Conservation (phyloP, 2,329 filamentous ascomycete species). For the Berkeleyomyces rouxiae region DNA sequence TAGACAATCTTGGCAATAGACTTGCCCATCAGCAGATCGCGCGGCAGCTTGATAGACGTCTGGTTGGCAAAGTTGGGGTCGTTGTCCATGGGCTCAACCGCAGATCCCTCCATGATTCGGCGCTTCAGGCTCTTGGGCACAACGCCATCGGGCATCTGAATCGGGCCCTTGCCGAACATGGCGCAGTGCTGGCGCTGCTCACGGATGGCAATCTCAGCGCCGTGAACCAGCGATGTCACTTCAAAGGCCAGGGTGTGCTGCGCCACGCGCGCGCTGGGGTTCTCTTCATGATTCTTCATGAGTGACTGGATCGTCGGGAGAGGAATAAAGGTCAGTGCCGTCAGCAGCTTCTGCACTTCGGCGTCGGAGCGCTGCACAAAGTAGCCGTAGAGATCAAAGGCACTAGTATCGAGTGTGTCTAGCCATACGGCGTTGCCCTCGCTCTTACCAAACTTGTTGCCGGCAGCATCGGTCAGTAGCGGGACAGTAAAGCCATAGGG, state of each 20-base stretch:
- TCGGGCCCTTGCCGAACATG: constrained; percentile 27
- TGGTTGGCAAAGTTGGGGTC: constrained; percentile 31
- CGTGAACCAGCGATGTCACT: constrained; percentile 66
- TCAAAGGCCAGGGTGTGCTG: constrained; percentile 75
- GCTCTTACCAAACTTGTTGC: constrained; percentile 87
- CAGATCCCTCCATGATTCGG: constrained; percentile 9
- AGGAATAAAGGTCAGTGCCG: constrained; percentile 80
- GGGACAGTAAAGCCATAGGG: constrained; percentile 84
- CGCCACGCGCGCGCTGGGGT: constrained; percentile 57
- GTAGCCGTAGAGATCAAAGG: constrained; percentile 82
- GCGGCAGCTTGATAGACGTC: constrained; percentile 42
- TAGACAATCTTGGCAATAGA: constrained; percentile 43
- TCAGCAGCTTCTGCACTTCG: constrained; percentile 67
- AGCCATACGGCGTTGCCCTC: constrained; percentile 92
- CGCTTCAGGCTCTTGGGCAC: constrained; percentile 8
- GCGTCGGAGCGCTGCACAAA: constrained; percentile 70
- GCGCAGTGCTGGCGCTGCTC: constrained; percentile 40
- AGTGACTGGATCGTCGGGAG: constrained; percentile 46
- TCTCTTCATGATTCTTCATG: constrained; percentile 49
- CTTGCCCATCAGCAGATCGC: constrained; percentile 34
- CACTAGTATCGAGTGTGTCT: constrained; percentile 59
- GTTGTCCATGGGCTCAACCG: constrained; percentile 14
- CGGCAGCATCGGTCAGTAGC: constrained; percentile 67
- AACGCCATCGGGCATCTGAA: constrained; percentile 9
- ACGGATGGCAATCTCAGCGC: constrained; percentile 42